These are phyloP conservation scores for Sphagnum magellanicum DNA, from an alignment of 228 moss, liverwort and hornwort species.

Conservation along the genomic window DNA sequence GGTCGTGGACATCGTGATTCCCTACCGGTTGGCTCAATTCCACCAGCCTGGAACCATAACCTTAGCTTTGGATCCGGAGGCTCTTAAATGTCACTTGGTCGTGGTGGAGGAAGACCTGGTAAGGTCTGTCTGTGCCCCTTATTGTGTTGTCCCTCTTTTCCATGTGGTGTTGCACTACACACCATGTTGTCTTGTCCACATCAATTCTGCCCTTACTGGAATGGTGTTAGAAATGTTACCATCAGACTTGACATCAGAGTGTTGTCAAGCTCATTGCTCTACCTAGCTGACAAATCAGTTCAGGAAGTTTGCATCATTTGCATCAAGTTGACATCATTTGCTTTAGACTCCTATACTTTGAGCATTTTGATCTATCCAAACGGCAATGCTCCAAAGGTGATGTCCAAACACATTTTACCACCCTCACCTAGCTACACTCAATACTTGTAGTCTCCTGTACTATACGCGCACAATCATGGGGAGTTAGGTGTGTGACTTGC, in stretches of 20 bases:
- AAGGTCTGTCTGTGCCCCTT: constrained; percentile 6
- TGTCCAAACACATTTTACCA: too few relatives aligned
- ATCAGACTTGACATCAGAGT: too few relatives aligned
- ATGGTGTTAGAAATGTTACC: too few relatives aligned
- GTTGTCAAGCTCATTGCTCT: constrained; percentile 2
- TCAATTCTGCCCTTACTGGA: too few relatives aligned
- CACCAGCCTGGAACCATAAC: constrained; percentile 46
- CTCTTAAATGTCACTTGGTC: constrained; percentile 15
- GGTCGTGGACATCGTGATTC: constrained; percentile 27
- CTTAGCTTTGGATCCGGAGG: constrained; percentile 13
- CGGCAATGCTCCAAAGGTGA: background rate
- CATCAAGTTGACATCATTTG: constrained; percentile 17
- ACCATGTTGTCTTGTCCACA: too few relatives aligned
- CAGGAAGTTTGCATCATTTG: constrained; percentile 18
- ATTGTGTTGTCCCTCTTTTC: too few relatives aligned
- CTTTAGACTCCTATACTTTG: constrained; percentile 15
- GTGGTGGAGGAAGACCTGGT: constrained; percentile 49
- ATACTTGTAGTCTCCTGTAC: too few relatives aligned
- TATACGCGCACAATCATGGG: too few relatives aligned
- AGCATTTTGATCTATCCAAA: constrained; percentile 14
- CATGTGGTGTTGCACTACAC: too few relatives aligned
- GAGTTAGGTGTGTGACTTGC: too few relatives aligned
- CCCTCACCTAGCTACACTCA: too few relatives aligned
- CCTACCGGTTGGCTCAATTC: constrained; percentile 35
- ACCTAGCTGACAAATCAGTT: constrained; percentile 21